A percentile compares a stretch with the other conserved stretches of the same genome.
phyloP scores from a whole-genome alignment of 1,139 yeast genomes.

The Nakaseomyces delphensis region DNA sequence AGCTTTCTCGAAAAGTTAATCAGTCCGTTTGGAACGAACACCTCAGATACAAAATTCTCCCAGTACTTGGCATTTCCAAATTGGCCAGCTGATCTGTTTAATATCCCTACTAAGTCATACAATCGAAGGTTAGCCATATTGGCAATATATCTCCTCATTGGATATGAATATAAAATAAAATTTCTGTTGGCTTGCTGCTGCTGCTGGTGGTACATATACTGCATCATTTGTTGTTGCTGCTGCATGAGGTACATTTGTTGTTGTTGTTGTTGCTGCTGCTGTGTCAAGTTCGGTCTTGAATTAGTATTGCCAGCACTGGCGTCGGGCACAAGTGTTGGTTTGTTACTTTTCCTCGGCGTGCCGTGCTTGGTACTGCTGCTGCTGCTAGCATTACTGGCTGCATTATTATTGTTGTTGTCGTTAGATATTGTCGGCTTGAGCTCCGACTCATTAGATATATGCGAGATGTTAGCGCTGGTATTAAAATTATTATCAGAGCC shows the following conservation, averaged over 20 bases:
- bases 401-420: not conserved
- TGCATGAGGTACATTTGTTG: constrained; percentile 15
- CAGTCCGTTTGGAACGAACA: constrained; percentile 42
- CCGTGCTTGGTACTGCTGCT: not conserved
- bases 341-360: not conserved
- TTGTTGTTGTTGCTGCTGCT: constrained; percentile 16
- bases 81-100: constrained; percentile 20
- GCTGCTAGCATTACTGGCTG: not conserved
- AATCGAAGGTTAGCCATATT: constrained; percentile 19
- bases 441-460: not conserved
- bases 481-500: not conserved
- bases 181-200: constrained; percentile 6
- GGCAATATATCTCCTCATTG: constrained; percentile 16
- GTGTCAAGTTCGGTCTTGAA: not conserved
- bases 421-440: not conserved
- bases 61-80: constrained; percentile 39
- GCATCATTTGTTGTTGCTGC: constrained; percentile 7
- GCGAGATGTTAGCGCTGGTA: not conserved
- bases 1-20: constrained; percentile 39
- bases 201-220: constrained; percentile 7
- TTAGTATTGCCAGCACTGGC: not conserved
- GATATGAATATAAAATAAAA: constrained; percentile 6
- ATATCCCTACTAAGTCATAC: constrained; percentile 16
- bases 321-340: not conserved
- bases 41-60: constrained; percentile 39